These are phyloP conservation scores for Yamadazyma jaroonii DNA, from an alignment of 1,139 yeast species.

Conservation along the genomic window DNA sequence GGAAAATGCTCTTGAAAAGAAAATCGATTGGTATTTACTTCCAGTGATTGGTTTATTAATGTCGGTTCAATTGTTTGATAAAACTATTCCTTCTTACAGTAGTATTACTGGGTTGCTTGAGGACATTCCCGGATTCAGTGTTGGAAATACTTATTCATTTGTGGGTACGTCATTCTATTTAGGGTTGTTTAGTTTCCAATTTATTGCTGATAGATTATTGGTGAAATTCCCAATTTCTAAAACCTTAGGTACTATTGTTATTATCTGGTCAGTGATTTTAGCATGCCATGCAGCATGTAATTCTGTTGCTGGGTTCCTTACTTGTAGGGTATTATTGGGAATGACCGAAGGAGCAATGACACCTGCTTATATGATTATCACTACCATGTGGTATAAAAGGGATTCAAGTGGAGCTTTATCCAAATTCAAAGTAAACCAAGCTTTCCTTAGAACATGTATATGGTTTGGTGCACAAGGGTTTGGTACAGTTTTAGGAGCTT, in stretches of 20 bases:
- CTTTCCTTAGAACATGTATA: conserved; percentile 16
- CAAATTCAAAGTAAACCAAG: conserved; percentile 12
- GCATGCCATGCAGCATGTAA: conserved; percentile 44
- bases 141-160: conserved; percentile 35
- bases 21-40: conserved; percentile 50
- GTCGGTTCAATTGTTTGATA: conserved; percentile 61
- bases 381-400: conserved; percentile 19
- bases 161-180: conserved; percentile 56
- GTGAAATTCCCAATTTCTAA: conserved; percentile 55
- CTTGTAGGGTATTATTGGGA: conserved; percentile 48
- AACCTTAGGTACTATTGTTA: conserved; percentile 39
- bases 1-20: conserved; percentile 23
- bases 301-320: conserved; percentile 45
- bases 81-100: conserved; percentile 53
- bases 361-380: conserved; percentile 26
- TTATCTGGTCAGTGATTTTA: conserved; percentile 50
- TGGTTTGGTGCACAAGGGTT: conserved; percentile 13
- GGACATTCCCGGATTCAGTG: conserved; percentile 30
- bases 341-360: conserved; percentile 32
- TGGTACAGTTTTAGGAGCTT: conserved; percentile 9
- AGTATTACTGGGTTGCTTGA: conserved; percentile 54
- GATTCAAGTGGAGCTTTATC: conserved; percentile 27
- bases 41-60: conserved; percentile 54
- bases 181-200: conserved; percentile 49
- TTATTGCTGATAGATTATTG: conserved; percentile 49